These are phyloP conservation scores for Aureobasidium zeae DNA, from an alignment of 2,329 filamentous ascomycete genomes.

Conservation along the genomic window DNA sequence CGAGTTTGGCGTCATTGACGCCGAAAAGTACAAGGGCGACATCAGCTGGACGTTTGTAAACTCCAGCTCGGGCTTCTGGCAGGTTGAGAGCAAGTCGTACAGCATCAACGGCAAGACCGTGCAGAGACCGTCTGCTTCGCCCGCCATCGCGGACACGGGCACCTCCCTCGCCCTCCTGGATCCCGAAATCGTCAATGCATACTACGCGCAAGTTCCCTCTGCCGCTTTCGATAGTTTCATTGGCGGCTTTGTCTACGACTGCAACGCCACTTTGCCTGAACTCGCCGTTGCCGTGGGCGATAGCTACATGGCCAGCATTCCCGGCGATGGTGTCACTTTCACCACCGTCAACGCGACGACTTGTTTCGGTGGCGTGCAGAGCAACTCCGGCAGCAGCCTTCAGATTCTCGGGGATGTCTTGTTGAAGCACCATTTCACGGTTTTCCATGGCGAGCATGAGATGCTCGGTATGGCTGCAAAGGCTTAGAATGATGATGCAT, in stretches of 20 bases:
- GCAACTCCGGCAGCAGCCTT: constrained; percentile 42
- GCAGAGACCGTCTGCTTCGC: constrained; percentile 40
- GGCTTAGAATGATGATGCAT: constrained; percentile 1
- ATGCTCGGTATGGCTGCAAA: constrained; percentile 13
- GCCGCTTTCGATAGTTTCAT: constrained; percentile 29
- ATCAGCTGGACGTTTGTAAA: constrained; percentile 56
- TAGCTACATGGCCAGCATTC: constrained; percentile 32
- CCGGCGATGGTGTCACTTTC: constrained; percentile 42
- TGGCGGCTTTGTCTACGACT: constrained; percentile 39
- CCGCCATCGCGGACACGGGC: constrained; percentile 45
- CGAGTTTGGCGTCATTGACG: constrained; percentile 65
- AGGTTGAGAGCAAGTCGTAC: constrained; percentile 51
- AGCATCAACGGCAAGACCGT: constrained; percentile 47
- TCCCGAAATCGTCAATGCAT: constrained; percentile 36
- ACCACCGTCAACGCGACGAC: constrained; percentile 41
- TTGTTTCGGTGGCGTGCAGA: constrained; percentile 62
- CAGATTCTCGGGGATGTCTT: constrained; percentile 57
- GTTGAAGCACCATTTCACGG: constrained; percentile 51
- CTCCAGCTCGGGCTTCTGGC: constrained; percentile 58
- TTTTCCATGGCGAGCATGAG: constrained; percentile 45
- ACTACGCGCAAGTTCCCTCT: constrained; percentile 36
- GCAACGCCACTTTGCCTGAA: constrained; percentile 33
- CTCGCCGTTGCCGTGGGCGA: constrained; percentile 49
- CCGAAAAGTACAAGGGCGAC: constrained; percentile 50
- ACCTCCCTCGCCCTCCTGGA: constrained; percentile 56